Percentiles rank a stretch among this genome's conserved stretches.
phyloP scores from a whole-genome alignment of 2,329 filamentous ascomycete genomes.

The Penicillium sp. region DNA sequence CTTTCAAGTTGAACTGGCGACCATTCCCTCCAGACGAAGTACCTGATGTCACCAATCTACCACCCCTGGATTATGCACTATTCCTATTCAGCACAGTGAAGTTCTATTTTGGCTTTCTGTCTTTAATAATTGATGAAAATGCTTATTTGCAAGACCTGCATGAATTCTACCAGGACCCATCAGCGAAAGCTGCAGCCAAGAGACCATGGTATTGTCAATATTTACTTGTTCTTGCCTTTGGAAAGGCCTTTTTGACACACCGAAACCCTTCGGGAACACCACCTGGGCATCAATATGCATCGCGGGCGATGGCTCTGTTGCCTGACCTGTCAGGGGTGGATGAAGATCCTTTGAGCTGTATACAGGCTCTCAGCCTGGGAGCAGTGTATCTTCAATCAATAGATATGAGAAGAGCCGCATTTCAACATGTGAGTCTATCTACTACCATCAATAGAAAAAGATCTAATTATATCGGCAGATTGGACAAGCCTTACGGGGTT shows the following conservation, averaged over 20 bases:
- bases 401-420: conserved; percentile 43
- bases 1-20: conserved; percentile 34
- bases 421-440: conserved; percentile 36
- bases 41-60: conserved; percentile 43
- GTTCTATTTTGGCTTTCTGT: conserved; percentile 56
- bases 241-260: conserved; percentile 53
- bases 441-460: background rate
- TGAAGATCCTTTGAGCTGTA: conserved; percentile 31
- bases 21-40: conserved; percentile 25
- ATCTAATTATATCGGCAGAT: conserved; percentile 17
- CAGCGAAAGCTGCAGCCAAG: conserved; percentile 27
- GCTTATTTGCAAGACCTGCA: conserved; percentile 37
- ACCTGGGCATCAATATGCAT: conserved; percentile 41
- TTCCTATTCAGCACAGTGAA: conserved; percentile 58
- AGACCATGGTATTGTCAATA: conserved; percentile 56
- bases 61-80: conserved; percentile 52
- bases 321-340: conserved; percentile 38
- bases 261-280: conserved; percentile 31
- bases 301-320: conserved; percentile 41
- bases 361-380: conserved; percentile 38
- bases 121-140: conserved; percentile 56
- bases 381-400: conserved; percentile 45
- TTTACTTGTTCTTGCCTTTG: conserved; percentile 55
- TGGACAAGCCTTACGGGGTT: conserved; percentile 29
- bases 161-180: conserved; percentile 45